phyloP scores from a whole-genome alignment of 2,329 filamentous ascomycete species.

The Corynespora cassiicola region DNA sequence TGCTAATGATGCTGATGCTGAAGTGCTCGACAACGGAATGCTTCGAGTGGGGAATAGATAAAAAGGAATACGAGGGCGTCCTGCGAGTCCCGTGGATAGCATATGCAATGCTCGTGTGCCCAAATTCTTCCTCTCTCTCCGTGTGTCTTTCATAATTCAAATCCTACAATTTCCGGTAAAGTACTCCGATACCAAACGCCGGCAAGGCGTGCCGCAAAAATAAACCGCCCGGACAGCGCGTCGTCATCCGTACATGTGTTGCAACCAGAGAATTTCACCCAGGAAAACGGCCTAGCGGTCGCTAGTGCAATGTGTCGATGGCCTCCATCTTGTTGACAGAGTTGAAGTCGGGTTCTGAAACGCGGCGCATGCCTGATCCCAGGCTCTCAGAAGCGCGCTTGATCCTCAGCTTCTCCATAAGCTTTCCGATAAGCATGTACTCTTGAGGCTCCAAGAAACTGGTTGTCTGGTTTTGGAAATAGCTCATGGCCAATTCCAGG shows the following conservation, averaged over 20 bases:
- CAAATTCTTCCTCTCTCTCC: conserved; percentile 18
- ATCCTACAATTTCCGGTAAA: conserved; percentile 23
- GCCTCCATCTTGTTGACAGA: conserved; percentile 35
- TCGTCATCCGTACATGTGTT: no score
- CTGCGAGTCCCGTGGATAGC: conserved; percentile 16
- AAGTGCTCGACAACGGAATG: conserved; percentile 23
- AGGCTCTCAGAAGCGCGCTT: conserved; percentile 57
- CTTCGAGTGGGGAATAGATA: conserved; percentile 18
- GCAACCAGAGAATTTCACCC: no score
- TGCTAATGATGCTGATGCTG: conserved; percentile 40
- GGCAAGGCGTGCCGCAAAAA: conserved; percentile 15
- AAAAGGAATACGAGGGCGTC: conserved; percentile 21
- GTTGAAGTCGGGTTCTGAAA: conserved; percentile 41
- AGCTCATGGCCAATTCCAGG: conserved; percentile 80
- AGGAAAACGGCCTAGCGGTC: no score
- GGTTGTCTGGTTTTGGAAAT: conserved; percentile 74
- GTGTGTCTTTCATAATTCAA: conserved; percentile 18
- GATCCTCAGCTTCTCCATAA: conserved; percentile 85
- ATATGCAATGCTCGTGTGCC: conserved; percentile 16
- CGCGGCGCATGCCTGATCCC: conserved; percentile 39
- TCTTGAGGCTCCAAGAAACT: conserved; percentile 79
- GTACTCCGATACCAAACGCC: conserved; percentile 21
- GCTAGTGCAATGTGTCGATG: conserved; percentile 36
- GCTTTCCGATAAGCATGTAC: conserved; percentile 76
- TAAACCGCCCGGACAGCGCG: no score